A percentile compares a stretch with the other conserved stretches of the same genome.
phyloP scores from a whole-genome alignment of 192 early-diverging fungal species.

The Coemansia sp. region DNA sequence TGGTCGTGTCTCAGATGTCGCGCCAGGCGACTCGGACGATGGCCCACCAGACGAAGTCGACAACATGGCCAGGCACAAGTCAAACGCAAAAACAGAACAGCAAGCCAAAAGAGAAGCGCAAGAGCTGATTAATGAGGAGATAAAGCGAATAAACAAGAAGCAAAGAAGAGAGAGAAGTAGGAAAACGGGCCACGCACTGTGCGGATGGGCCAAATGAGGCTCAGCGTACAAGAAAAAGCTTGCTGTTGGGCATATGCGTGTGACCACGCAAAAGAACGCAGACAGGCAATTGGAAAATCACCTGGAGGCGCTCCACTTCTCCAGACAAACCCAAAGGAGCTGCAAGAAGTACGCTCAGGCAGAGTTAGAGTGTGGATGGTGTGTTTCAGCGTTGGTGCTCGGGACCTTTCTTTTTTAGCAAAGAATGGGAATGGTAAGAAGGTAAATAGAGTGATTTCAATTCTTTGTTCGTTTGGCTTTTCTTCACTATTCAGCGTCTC shows the following conservation, averaged over 20 bases:
- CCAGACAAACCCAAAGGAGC: not conserved
- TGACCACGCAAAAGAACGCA: not conserved
- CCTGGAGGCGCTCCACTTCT: not conserved
- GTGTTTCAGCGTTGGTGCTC: not conserved
- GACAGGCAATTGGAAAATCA: not conserved
- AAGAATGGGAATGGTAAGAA: not conserved
- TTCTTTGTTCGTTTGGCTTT: not conserved
- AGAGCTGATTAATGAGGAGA: not conserved
- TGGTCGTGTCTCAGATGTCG: constrained; percentile 6
- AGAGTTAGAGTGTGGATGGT: not conserved
- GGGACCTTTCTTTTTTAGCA: not conserved
- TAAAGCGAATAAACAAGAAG: not conserved
- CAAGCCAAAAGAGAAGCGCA: not conserved
- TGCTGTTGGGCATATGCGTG: too few relatives aligned
- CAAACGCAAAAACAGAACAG: not conserved
- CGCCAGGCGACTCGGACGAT: constrained; percentile 1
- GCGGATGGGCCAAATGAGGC: not conserved
- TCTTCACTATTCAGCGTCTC: not conserved
- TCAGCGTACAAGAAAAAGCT: not conserved
- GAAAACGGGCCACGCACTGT: not conserved
- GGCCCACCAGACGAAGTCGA: constrained; percentile 8
- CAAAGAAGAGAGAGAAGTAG: not conserved
- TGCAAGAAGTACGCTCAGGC: not conserved
- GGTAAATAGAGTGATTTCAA: not conserved
- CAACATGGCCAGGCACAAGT: constrained; percentile 8